Conservation (phyloP, 2,329 filamentous ascomycete genomes). For the Ilyonectria sp. region DNA sequence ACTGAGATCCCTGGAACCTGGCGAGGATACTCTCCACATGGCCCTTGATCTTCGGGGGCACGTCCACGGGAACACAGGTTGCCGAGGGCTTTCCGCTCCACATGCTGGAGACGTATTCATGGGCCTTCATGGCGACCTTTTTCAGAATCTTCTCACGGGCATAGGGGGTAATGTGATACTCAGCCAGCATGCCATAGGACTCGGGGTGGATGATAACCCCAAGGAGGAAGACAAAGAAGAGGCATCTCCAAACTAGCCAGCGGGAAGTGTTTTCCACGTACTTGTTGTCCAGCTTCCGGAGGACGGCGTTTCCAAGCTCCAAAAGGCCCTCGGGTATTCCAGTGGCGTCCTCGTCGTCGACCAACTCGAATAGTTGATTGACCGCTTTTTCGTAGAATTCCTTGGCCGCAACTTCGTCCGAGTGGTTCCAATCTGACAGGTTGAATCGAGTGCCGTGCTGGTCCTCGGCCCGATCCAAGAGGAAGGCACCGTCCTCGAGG, state of each 20-base stretch:
- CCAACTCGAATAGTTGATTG: conserved; percentile 84
- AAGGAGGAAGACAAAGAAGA: conserved; percentile 90
- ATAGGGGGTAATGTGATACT: conserved; percentile 93
- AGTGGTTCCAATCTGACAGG: conserved; percentile 79
- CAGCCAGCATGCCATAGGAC: conserved; percentile 82
- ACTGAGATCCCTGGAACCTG: conserved; percentile 71
- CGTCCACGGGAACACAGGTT: conserved; percentile 61
- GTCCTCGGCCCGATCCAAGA: conserved; percentile 88
- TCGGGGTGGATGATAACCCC: conserved; percentile 92
- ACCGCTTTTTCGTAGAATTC: conserved; percentile 91
- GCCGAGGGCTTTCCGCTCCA: conserved; percentile 77
- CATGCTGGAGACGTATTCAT: conserved; percentile 85
- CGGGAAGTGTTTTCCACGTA: conserved; percentile 82
- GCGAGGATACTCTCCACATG: conserved; percentile 81
- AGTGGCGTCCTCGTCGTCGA: conserved; percentile 87
- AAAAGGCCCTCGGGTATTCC: conserved; percentile 90
- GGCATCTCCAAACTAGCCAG: conserved; percentile 91
- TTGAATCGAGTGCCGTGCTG: conserved; percentile 81
- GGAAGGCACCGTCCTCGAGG: conserved; percentile 91
- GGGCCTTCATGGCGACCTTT: conserved; percentile 85
- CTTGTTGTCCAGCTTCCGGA: conserved; percentile 81
- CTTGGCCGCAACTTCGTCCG: conserved; percentile 86
- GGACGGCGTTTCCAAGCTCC: conserved; percentile 86
- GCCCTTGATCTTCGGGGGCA: conserved; percentile 74
- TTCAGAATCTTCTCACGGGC: conserved; percentile 86